Base-by-base conservation (phyloP, 2,329 filamentous ascomycete species). In the Phaeophleospora eucalypticola region DNA sequence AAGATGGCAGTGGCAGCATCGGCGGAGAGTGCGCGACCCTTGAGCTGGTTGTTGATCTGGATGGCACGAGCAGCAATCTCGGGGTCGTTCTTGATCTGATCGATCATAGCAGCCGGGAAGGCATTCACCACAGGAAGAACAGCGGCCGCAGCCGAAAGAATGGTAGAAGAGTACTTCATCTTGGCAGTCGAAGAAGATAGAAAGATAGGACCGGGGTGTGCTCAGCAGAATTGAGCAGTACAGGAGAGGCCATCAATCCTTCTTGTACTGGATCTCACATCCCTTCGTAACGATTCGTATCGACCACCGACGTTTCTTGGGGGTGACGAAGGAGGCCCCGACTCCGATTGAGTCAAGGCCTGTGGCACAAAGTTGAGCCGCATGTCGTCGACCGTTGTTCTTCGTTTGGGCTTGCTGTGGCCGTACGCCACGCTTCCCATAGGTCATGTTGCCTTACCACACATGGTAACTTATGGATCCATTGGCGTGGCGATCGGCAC, bases 1-100 rank as follows among this genome's bases (percentile, higher is more conserved):
- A 59, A 59, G 27, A 59, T 37, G 8, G 46, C 45, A 21, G 45
- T 46, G 10, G 56, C 54, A 12, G 52, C 45, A 33, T 52, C 54
- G 20, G 56, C 56, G 37, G 48, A 51, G 18, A 45, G 38, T 36
- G 57, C 54, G 27, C 53, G 51, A 34, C 41, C 44, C 17, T 48
- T 38, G 10, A 56, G 41, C 38, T 54, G 54, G 37, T 65, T 32
- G 15, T 21, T 29, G 10, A 41, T 21, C 36, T 40, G 32, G 18
- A 35, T 20, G 12, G 43, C 29, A 14, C 36, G 24, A n/a, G 36
- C 43, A 16, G 29, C 36, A 7, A 46, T 29, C 12, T 32, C 21
- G n/a, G 43, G 36, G 37, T 46, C 43, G 18, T 41, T 40, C 8
- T 17, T 19, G 20, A 32, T 29, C 4, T 12, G 17, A 3, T 46